phyloP scores from a whole-genome alignment of 441 rosid genomes.

The Eutrema salsugineum region DNA sequence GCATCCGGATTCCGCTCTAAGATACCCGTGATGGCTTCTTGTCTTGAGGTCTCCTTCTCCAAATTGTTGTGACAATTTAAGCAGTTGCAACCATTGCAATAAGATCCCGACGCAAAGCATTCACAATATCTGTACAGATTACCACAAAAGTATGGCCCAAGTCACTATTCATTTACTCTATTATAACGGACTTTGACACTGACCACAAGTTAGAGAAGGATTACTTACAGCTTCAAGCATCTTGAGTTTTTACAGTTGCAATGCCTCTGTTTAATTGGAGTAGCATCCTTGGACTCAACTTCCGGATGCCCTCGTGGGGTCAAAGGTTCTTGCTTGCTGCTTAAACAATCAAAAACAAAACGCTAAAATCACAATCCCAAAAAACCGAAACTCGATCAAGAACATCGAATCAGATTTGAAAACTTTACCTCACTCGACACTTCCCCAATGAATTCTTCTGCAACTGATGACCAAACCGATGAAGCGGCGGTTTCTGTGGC shows the following conservation, averaged over 20 bases:
- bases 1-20: slow-evolving; percentile 95
- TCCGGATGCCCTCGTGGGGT: slow-evolving; percentile 25
- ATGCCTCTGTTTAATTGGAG: slow-evolving; percentile 54
- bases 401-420: not conserved
- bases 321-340: slow-evolving; percentile 52
- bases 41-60: slow-evolving; percentile 73
- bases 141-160: not conserved
- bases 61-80: slow-evolving; percentile 83
- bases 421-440: slow-evolving; percentile 22
- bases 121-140: slow-evolving; percentile 71
- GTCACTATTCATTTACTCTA: not conserved
- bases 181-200: not conserved
- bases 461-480: not conserved
- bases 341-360: slow-evolving; percentile 6
- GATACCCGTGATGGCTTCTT: slow-evolving; percentile 67
- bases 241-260: slow-evolving; percentile 66
- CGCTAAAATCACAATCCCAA: not conserved
- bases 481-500: slow-evolving; percentile 9
- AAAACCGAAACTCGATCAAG: not conserved
- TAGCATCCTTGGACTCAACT: slow-evolving; percentile 44
- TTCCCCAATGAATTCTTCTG: slow-evolving; percentile 13
- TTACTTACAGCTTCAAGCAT: slow-evolving; percentile 77
- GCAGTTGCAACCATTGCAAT: slow-evolving; percentile 96
- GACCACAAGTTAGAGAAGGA: not conserved
- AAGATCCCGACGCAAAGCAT: slow-evolving; percentile 91